These are phyloP conservation scores for Globisporangium cystogenes DNA, from an alignment of 352 stramenopile species.

Conservation along the genomic window DNA sequence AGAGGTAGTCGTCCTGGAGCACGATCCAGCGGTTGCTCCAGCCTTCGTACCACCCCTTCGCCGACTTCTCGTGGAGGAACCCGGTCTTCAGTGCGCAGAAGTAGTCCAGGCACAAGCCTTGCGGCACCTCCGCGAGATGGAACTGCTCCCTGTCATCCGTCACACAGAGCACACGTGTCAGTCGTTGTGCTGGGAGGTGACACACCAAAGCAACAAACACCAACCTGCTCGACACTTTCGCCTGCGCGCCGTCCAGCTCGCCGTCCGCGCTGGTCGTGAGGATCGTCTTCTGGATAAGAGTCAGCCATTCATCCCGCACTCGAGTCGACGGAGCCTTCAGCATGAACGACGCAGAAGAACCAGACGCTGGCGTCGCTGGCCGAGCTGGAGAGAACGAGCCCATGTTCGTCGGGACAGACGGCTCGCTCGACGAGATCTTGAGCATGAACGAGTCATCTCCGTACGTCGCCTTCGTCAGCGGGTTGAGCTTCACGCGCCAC, in stretches of 20 bases:
- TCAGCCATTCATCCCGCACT: slow-evolving; percentile 65
- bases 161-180: neutral
- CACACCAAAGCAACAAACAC: neutral
- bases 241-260: neutral
- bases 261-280: slow-evolving; percentile 12
- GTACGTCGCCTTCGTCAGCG: slow-evolving; percentile 47
- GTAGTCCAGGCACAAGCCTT: slow-evolving; percentile 66
- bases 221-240: slow-evolving; percentile 1
- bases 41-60: slow-evolving; percentile 79
- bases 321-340: slow-evolving; percentile 63
- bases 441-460: slow-evolving; percentile 82
- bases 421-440: slow-evolving; percentile 50
- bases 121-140: slow-evolving; percentile 44
- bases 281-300: slow-evolving; percentile 40
- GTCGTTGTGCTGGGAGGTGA: neutral
- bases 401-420: slow-evolving; percentile 13
- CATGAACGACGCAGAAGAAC: slow-evolving; percentile 27
- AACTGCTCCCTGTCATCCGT: slow-evolving; percentile 9
- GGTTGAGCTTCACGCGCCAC: slow-evolving; percentile 56
- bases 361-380: slow-evolving; percentile 15
- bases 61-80: slow-evolving; percentile 65
- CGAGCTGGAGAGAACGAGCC: slow-evolving; percentile 20
- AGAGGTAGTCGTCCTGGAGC: slow-evolving; percentile 65
- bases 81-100: slow-evolving; percentile 74
- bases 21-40: slow-evolving; percentile 81